Evolutionary conservation across 495 filamentous ascomycete species (phyloP), one percentile per base, ranked within the genome.

Genomic region (Trichocladium uniseriatum): DNA sequence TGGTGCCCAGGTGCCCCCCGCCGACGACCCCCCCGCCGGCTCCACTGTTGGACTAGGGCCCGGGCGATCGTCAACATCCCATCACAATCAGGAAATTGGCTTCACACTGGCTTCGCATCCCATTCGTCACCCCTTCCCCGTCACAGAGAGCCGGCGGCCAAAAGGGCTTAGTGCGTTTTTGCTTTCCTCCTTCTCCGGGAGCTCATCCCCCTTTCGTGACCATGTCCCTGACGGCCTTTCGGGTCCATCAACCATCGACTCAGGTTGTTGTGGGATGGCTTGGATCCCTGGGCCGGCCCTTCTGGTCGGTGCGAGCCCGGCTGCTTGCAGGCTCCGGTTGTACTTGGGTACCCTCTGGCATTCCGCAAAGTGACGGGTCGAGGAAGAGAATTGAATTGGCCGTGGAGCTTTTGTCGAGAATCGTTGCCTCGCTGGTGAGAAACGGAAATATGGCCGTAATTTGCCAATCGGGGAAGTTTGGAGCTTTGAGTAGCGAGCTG

Each of bases 61-160:
- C 43, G 51, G 45, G 46, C 51, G 59, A 64, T 64, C 59, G 45
- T 49, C 62, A 50, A 28, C 53, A 47, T 49, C 49, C 53, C 49
- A 64, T 64, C 59, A 64, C 59, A 60, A 60, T 29, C 51, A 56
- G 57, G 59, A 63, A 62, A 64, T 64, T 64, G 49, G 47, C 35
- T 41, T 52, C 36, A 21, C 41, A n/a, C 39, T 48, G 53, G 54
- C 18, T 43, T n/a, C 14, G n/a, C 40, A 29, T 63, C 59, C 57
- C 43, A 62, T 62, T 64, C 57, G 62, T 39, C 47, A 43, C 28
- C 19, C 51, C 16, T 36, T 10, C 22, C 32, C 39, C 45, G 47
- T 64, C 61, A 64, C 61, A 62, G 48, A 39, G 47, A 47, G 44
- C 39, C 21, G 49, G 52, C 35, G 24, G 40, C 52, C 40, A 37